A percentile compares a stretch with the other conserved stretches of the same genome.
phyloP scores from a whole-genome alignment of 495 filamentous ascomycete species.

The Talaromyces liani region DNA sequence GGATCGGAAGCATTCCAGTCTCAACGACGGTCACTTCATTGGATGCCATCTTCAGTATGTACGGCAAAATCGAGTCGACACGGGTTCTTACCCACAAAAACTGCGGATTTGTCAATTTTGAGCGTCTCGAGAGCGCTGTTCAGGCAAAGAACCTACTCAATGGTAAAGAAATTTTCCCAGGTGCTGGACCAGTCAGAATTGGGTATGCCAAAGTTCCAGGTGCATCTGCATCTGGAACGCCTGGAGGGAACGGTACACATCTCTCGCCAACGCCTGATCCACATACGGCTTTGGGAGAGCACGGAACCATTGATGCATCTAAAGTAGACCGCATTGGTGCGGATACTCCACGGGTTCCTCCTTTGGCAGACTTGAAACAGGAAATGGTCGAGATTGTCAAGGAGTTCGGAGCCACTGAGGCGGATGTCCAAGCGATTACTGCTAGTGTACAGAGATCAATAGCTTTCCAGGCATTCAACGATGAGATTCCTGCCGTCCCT shows the following conservation, averaged over 20 bases:
- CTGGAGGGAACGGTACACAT: slow-evolving; percentile 73
- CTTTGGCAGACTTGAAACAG: slow-evolving; percentile 63
- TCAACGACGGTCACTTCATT: slow-evolving; percentile 92
- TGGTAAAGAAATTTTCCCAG: slow-evolving; percentile 96
- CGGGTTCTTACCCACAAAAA: slow-evolving; percentile 97
- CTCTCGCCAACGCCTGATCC: slow-evolving; percentile 95
- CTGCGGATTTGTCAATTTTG: slow-evolving; percentile 97
- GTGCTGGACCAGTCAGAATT: slow-evolving; percentile 88
- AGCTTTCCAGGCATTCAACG: slow-evolving; percentile 58
- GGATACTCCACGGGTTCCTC: slow-evolving; percentile 57
- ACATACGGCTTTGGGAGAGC: slow-evolving; percentile 25
- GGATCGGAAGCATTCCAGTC: slow-evolving; percentile 97
- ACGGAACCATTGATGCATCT: slow-evolving; percentile 14
- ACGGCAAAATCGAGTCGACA: slow-evolving; percentile 85
- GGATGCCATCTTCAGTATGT: slow-evolving; percentile 84
- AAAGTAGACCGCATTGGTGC: slow-evolving; percentile 30
- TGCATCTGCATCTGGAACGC: slow-evolving; percentile 66
- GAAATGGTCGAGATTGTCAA: slow-evolving; percentile 83
- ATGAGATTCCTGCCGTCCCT: slow-evolving; percentile 82
- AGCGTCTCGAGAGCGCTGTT: slow-evolving; percentile 80
- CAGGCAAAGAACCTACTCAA: slow-evolving; percentile 80
- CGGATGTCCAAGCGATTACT: slow-evolving; percentile 66
- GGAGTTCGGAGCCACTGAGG: slow-evolving; percentile 82
- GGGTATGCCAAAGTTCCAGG: slow-evolving; percentile 96
- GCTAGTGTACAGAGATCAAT: slow-evolving; percentile 69